Conservation (phyloP, 1,284 basidiomycete genomes). For the Tilletiaria anomala region DNA sequence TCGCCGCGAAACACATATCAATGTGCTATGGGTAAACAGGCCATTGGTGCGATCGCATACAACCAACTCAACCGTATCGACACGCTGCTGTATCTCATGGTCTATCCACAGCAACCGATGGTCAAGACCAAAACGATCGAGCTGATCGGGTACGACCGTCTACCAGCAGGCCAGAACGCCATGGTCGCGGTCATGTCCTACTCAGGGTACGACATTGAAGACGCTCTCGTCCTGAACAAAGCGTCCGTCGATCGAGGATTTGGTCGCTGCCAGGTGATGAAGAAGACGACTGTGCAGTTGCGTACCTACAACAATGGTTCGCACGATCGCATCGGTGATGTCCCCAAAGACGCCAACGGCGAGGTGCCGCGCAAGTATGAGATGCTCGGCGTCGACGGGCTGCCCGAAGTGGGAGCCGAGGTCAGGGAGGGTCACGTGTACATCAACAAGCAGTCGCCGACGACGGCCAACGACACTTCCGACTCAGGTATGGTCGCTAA, state of each 20-base stretch:
- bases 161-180: conserved; percentile 96
- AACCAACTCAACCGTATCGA: conserved; percentile 97
- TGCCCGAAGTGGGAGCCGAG: conserved; percentile 85
- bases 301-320: conserved; percentile 95
- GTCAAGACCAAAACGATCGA: conserved; percentile 88
- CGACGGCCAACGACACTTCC: conserved; percentile 58
- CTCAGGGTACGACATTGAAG: conserved; percentile 98
- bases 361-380: conserved; percentile 60
- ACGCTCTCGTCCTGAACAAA: conserved; percentile 90
- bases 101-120: conserved; percentile 99
- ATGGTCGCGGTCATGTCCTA: conserved; percentile 98
- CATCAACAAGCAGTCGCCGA: conserved; percentile 90
- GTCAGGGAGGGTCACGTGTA: conserved; percentile 87
- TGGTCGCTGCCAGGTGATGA: conserved; percentile 88
- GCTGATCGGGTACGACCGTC: conserved; percentile 83
- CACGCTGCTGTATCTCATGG: conserved; percentile 90
- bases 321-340: conserved; percentile 87
- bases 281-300: conserved; percentile 86
- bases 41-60: conserved; percentile 96
- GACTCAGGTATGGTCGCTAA: conserved; percentile 23
- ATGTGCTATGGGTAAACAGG: conserved; percentile 99
- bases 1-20: conserved; percentile 96
- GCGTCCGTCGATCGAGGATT: conserved; percentile 75
- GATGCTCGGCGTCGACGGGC: conserved; percentile 77
- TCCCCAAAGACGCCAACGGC: conserved; percentile 62